A percentile compares a stretch with the other conserved stretches of the same genome.
phyloP scores from a whole-genome alignment of 805 yeast genomes.

The Blastobotrys chiropterorum region DNA sequence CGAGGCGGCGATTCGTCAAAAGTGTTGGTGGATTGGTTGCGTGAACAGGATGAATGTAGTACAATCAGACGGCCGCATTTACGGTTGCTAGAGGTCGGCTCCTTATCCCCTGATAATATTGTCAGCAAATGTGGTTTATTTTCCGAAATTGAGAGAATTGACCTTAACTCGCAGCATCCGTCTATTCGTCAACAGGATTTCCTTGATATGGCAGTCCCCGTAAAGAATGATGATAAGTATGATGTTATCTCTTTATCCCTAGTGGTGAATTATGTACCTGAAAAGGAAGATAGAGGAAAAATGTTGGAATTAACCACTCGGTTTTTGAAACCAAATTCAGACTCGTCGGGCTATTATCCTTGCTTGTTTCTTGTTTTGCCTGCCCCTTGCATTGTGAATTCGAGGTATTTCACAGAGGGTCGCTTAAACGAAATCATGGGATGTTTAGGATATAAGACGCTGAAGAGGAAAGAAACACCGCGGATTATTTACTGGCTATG shows the following conservation, averaged over 20 bases:
- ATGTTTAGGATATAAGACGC: constrained; percentile 51
- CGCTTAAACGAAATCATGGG: constrained; percentile 42
- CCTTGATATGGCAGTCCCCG: constrained; percentile 66
- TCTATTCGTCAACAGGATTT: constrained; percentile 74
- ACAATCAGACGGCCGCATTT: constrained; percentile 20
- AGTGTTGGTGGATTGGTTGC: constrained; percentile 65
- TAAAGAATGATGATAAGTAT: constrained; percentile 35
- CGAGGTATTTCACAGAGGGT: constrained; percentile 61
- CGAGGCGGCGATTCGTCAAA: constrained; percentile 94
- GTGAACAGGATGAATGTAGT: constrained; percentile 25
- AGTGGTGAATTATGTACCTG: constrained; percentile 84
- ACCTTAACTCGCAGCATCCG: constrained; percentile 73
- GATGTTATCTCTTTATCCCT: constrained; percentile 73
- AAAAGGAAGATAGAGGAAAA: constrained; percentile 60
- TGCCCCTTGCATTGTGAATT: constrained; percentile 75
- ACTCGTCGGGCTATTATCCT: constrained; percentile 22
- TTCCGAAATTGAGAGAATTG: constrained; percentile 54
- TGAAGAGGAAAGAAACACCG: constrained; percentile 50
- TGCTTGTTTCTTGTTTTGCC: constrained; percentile 78
- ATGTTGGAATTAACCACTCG: constrained; percentile 60
- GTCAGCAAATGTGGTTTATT: constrained; percentile 58
- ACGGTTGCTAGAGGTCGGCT: constrained; percentile 72
- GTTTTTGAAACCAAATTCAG: constrained; percentile 39
- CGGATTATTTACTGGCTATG: constrained; percentile 73
- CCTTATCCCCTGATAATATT: constrained; percentile 59